Base-by-base conservation (phyloP, 2,329 filamentous ascomycete genomes). In the Ceratocystis albifundus region DNA sequence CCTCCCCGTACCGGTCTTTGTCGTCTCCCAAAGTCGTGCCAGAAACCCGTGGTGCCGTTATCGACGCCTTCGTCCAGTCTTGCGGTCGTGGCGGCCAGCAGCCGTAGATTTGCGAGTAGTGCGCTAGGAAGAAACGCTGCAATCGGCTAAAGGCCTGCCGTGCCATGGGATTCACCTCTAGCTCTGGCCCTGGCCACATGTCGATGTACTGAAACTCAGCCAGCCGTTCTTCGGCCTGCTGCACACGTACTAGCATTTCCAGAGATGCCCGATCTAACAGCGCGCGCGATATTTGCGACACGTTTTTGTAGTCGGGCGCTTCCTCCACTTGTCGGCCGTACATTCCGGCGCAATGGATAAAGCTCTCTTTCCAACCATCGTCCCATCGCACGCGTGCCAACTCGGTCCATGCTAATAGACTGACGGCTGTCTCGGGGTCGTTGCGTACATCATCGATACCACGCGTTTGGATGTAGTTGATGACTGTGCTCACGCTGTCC, bases 311-410 rank as follows among this genome's bases (percentile, higher is more conserved):
- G 70, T 87, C 85, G 10, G 79, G 74, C 25, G 77, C 79, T 3
- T 70, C 70, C 68, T 84, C 80, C n/a, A 85, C 73, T 28, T 74
- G 76, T 12, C 25, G 57, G 57, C 72, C 77, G 71, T 81, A 85
- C 80, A 88, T 84, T 30, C 87, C 87, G 2, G 81, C 82, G 69
- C 83, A 83, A 71, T 90, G 87, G 5, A 84, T 77, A 70, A 88
- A 90, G 30, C 81, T 80, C 72, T 89, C 86, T 17, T 82, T 78
- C 79, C 86, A 90, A 1, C 86, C 85, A 69, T 86, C 82, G 57
- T 84, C 80, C 84, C 86, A 88, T 4, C 79, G 79, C 7, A 88
- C 81, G 20, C 77, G 79, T 1, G 80, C 77, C n/a, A 77, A 78
- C 70, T 89, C 87, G 1, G 84, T 81, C 83, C 85, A 89, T 0